These are phyloP conservation scores for Kregervanrija fluxuum DNA, from an alignment of 805 yeast species.

Conservation along the genomic window DNA sequence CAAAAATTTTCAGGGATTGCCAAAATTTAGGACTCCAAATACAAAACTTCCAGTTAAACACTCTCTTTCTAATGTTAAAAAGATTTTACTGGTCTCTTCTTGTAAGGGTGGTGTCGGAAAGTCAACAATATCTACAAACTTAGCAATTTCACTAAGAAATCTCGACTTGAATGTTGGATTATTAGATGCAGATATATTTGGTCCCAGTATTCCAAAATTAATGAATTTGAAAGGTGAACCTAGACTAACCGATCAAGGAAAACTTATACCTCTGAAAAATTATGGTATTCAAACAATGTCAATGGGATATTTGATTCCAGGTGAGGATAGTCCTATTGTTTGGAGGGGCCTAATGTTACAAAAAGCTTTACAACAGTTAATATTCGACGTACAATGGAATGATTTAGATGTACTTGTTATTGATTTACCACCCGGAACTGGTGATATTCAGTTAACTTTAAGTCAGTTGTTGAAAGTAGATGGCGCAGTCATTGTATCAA, in stretches of 20 bases:
- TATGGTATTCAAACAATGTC: slow-evolving; percentile 82
- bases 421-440: slow-evolving; percentile 91
- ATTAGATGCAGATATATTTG: slow-evolving; percentile 76
- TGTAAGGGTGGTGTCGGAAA: slow-evolving; percentile 83
- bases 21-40: slow-evolving; percentile 34
- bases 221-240: slow-evolving; percentile 69
- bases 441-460: slow-evolving; percentile 79
- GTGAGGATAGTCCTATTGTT: slow-evolving; percentile 61
- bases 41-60: slow-evolving; percentile 48
- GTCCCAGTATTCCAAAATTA: slow-evolving; percentile 75
- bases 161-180: slow-evolving; percentile 56
- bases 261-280: slow-evolving; percentile 58
- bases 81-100: slow-evolving; percentile 59
- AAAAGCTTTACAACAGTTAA: slow-evolving; percentile 78
- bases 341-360: slow-evolving; percentile 87
- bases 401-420: slow-evolving; percentile 61
- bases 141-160: slow-evolving; percentile 54
- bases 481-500: slow-evolving; percentile 77
- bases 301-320: slow-evolving; percentile 72
- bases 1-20: slow-evolving; percentile 31
- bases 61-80: slow-evolving; percentile 52
- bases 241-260: slow-evolving; percentile 41
- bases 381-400: slow-evolving; percentile 75
- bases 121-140: slow-evolving; percentile 64
- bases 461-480: slow-evolving; percentile 69